phyloP scores from a whole-genome alignment of 2,329 filamentous ascomycete genomes.

The Aspergillus spinulosporus region DNA sequence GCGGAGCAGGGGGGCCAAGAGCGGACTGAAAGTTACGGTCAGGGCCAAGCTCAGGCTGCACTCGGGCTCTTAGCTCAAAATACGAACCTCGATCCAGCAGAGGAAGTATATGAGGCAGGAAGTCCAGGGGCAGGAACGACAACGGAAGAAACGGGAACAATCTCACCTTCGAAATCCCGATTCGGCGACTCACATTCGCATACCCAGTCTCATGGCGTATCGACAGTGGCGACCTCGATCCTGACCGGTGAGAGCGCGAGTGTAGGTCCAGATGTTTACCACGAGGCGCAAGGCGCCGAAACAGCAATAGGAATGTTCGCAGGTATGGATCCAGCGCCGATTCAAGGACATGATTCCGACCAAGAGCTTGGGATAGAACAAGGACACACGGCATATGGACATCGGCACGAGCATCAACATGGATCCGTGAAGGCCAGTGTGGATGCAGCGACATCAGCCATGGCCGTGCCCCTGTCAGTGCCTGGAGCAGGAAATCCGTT shows the following conservation, averaged over 20 bases:
- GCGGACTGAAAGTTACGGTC: background rate
- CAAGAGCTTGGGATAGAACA: background rate
- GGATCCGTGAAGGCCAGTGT: background rate
- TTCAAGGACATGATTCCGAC: background rate
- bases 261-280: background rate
- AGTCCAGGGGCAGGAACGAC: background rate
- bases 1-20: background rate
- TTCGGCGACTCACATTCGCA: conserved; percentile 9
- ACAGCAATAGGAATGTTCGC: background rate
- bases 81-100: background rate
- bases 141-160: background rate
- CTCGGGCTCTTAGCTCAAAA: background rate
- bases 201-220: background rate
- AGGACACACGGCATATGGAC: no score
- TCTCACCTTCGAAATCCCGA: conserved; percentile 8
- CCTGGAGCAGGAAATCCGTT: conserved; percentile 1
- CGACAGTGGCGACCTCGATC: conserved; percentile 14
- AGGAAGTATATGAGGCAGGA: background rate
- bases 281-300: background rate
- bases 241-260: background rate
- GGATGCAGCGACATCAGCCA: background rate
- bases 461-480: background rate
- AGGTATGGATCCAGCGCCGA: background rate
- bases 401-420: background rate
- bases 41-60: background rate